Evolutionary conservation across 352 stramenopile genomes (phyloP), one percentile per base, ranked within the genome.

Genomic region (Phytophthora macrochlamydospora): DNA sequence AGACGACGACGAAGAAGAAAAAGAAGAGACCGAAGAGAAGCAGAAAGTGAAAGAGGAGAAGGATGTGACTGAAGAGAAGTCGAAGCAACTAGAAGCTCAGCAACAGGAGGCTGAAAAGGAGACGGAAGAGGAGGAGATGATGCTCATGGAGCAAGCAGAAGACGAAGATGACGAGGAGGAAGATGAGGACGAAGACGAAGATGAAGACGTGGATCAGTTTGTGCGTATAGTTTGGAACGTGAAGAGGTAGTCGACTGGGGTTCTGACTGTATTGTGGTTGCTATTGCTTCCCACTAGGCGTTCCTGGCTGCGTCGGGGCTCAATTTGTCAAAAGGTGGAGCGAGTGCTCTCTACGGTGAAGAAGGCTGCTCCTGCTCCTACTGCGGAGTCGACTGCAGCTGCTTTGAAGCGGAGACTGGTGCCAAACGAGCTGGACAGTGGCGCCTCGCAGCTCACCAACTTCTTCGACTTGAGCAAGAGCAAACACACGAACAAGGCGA

Each of bases 361-460:
- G 18, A 24, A 24, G 18, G 18, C 60, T 29, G 32, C 37, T 43
- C 28, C 32, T 11, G 30, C 37, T 4, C 8, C 33, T 43, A 3
- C 52, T 0, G 56, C 56, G 33, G 38, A 28, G 29, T 64, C 55
- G 37, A 38, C 64, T 12, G 40, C 65, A 44, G 51, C 30, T 6
- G 5, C 50, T 11, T n/a, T 76, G 7, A 68, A 69, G 54, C 59
- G 56, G 32, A 49, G 38, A 1, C 58, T 91, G 33, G 82, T 91
- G 44, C 71, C 83, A 0, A 83, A 89, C 58, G 51, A 71, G 18
- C 58, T 94, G 7, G 81, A 95, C 68, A 96, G 89, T 46, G 86
- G 86, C 6, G 80, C 85, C 0, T 79, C 75, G 14, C 64, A 75
- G 30, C 76, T 76, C 55, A 70, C 79, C 28, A 69, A 64, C 9